Evolutionary conservation across 129 eudicot genomes (phyloP), one percentile per base, ranked within the genome.

Genomic region (Silybum marianum): DNA sequence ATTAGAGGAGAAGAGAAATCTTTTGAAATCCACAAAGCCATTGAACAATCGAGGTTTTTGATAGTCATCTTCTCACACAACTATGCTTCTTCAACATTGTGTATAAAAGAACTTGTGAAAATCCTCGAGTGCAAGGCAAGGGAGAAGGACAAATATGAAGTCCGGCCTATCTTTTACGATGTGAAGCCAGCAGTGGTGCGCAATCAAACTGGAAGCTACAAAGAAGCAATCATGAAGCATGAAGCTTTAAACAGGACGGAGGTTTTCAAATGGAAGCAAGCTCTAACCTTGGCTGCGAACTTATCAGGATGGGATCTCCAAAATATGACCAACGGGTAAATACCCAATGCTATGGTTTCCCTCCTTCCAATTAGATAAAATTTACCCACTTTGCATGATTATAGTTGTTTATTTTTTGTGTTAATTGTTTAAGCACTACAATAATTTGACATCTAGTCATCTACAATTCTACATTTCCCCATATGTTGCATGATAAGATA

Each of bases 91-190:
- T 87, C 90, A 12, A 28, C 71, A 16, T 39, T 42, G 38, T 87
- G 90, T 73, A 76, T 87, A 74, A 80, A 87, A 72, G 85, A 87
- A 72, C 88, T 87, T 69, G 74, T 77, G 78, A 84, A 65, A 60
- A 87, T 84, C 44, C 58, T 84, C 10, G 83, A 87, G 68, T 71
- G 79, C 71, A 84, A 69, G 81, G 78, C 62, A 39, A 80, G 78
- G 2, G 81, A 87, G 21, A 69, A 73, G 74, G 78, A 68, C 44
- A 84, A 42, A 44, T 83, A 84, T 38, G 80, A 70, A 30, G 78
- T 87, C 10, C 30, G 84, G 74, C 87, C 87, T 62, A 76, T 87
- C 42, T 87, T 87, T 83, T 87, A 87, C 32, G 69, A 83, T 34
- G 82, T 83, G 78, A 78, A 28, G 23, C 87, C 90, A 58, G 7